Base-by-base conservation (phyloP, 768 basidiomycete species). In the Dendrothele bispora region DNA sequence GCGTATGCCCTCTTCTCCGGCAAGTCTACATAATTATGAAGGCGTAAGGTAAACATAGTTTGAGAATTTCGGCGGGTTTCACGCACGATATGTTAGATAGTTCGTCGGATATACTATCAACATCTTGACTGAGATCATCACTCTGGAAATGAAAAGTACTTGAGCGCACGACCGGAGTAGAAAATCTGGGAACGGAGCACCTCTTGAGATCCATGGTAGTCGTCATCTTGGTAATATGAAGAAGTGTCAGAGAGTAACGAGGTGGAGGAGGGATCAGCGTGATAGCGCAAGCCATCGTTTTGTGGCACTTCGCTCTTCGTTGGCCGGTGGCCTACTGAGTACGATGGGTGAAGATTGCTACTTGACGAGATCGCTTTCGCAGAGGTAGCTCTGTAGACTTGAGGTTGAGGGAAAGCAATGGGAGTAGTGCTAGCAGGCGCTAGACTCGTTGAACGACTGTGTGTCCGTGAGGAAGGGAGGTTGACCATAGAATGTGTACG, bases 1-100 rank as follows among this genome's bases (percentile, higher is more conserved):
- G 38, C 67, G 68, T 17, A 93, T 61, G 22, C 74, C 78, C 57
- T 86, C 85, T 47, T 83, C 83, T 14, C 81, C 78, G 39, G 79
- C 70, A 24, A 88, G 67, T 35, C 86, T 88, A 38, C 54, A 38
- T 50, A 44, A n/a, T 48, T 51, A 52, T 52, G 55, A 53, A 53
- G 54, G 17, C 51, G 47, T 30, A 34, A 42, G 46, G 11, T 15
- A 32, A 37, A 61, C 25, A 10, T 38, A 39, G 24, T n/a, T n/a
- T n/a, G 12, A 38, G 42, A 47, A 32, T 35, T 37, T 60, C 20
- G 34, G 15, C 15, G n/a, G n/a, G n/a, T n/a, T n/a, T 8, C 22
- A 64, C 76, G 38, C 58, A 78, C 75, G 70, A 68, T 53, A 71
- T 54, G 46, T 64, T 62, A 24, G 69, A 70, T 20, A 70, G 47